A percentile compares a stretch with the other conserved stretches of the same genome.
Conservation (phyloP, 305 asterid genomes). For the Fraxinus velutina region DNA sequence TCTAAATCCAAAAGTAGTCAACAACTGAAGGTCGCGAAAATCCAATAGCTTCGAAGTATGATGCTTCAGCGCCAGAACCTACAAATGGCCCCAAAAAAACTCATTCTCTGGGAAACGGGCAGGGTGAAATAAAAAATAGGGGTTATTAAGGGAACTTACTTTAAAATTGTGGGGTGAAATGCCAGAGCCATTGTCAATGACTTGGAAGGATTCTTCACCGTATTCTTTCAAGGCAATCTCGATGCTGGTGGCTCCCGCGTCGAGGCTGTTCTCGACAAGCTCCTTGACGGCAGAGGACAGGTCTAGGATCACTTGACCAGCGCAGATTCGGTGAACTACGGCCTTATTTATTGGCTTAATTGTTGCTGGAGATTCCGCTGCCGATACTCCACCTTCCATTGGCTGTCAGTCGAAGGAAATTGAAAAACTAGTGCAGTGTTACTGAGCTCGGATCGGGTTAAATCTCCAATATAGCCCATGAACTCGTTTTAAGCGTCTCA, state of each 20-base stretch:
- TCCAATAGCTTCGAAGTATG: conserved; percentile 87
- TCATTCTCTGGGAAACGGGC: not conserved
- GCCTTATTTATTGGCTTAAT: conserved; percentile 65
- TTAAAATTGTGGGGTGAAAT: conserved; percentile 75
- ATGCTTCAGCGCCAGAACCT: conserved; percentile 85
- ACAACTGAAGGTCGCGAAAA: conserved; percentile 77
- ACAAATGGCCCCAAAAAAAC: conserved; percentile 11
- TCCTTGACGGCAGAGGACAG: conserved; percentile 95
- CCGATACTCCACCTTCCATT: conserved; percentile 39
- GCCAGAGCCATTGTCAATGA: conserved; percentile 86
- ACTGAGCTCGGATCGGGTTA: not conserved
- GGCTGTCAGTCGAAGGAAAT: not conserved
- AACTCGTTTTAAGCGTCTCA: no score
- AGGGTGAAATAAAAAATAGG: not conserved
- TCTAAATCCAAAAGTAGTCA: conserved; percentile 87
- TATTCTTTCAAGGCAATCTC: conserved; percentile 71
- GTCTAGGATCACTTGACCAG: conserved; percentile 88
- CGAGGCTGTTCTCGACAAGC: conserved; percentile 97
- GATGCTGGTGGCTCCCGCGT: conserved; percentile 84
- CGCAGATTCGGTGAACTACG: conserved; percentile 73
- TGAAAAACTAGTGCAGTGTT: not conserved
- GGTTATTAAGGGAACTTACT: conserved; percentile 28
- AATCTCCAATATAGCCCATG: no score
- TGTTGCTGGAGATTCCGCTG: conserved; percentile 23
- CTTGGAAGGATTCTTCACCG: conserved; percentile 83